Percentiles rank a stretch among this genome's conserved stretches.
phyloP scores from a whole-genome alignment of 805 yeast genomes.

The Scheffersomyces amazonensis region DNA sequence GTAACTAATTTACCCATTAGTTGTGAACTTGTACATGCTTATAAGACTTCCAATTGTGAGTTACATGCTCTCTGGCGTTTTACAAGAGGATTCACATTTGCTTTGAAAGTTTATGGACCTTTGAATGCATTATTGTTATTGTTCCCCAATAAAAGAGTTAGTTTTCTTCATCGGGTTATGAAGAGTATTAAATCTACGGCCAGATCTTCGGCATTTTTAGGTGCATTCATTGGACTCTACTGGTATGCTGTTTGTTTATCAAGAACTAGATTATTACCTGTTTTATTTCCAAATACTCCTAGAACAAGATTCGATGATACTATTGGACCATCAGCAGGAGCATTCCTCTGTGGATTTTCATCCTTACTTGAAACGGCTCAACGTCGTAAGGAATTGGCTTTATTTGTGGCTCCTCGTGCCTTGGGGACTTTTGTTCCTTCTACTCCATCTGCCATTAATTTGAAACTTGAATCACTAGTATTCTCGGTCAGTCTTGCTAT shows the following conservation, averaged over 20 bases:
- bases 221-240: constrained; percentile 36
- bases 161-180: constrained; percentile 12
- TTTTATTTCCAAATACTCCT: constrained; percentile 33
- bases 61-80: constrained; percentile 46
- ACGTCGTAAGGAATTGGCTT: constrained; percentile 46
- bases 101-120: constrained; percentile 40
- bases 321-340: constrained; percentile 38
- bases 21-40: constrained; percentile 42
- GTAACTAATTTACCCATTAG: constrained; percentile 26
- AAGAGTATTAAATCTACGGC: constrained; percentile 24
- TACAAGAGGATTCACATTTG: constrained; percentile 37
- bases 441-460: constrained; percentile 20
- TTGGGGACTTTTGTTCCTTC: constrained; percentile 30
- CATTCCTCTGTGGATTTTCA: constrained; percentile 41
- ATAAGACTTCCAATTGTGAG: constrained; percentile 38
- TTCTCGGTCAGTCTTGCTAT: constrained; percentile 34
- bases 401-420: constrained; percentile 44
- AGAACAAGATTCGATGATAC: constrained; percentile 35
- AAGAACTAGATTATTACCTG: constrained; percentile 38
- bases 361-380: constrained; percentile 35
- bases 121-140: constrained; percentile 33
- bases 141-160: constrained; percentile 15
- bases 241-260: constrained; percentile 50
- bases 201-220: constrained; percentile 44
- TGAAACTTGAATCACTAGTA: constrained; percentile 25